These are phyloP conservation scores for Euphorbia celastroides DNA, from an alignment of 441 rosid species.

Conservation along the genomic window DNA sequence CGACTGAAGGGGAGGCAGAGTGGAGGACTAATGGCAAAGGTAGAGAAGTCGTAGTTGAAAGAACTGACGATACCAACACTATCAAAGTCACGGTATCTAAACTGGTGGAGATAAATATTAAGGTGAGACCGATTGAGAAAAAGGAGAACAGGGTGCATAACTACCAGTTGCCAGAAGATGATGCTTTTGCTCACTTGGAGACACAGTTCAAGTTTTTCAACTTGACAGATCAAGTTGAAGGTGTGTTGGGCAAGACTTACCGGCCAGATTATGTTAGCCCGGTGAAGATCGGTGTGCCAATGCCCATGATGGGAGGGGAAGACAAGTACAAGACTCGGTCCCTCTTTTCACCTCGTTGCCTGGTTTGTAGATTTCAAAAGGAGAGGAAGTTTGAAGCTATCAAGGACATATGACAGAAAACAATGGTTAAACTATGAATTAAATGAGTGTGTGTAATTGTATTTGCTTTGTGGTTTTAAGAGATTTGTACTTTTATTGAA, in stretches of 20 bases:
- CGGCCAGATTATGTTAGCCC: slow-evolving; percentile 62
- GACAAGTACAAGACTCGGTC: slow-evolving; percentile 60
- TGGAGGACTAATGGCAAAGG: slow-evolving; percentile 42
- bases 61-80: slow-evolving; percentile 62
- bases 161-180: slow-evolving; percentile 55
- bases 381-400: slow-evolving; percentile 21
- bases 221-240: slow-evolving; percentile 57
- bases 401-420: slow-evolving; percentile 10
- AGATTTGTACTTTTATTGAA: slow-evolving; percentile 7
- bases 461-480: neutral
- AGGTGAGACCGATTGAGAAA: slow-evolving; percentile 54
- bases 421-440: neutral
- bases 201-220: slow-evolving; percentile 66
- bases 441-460: neutral
- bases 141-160: slow-evolving; percentile 66
- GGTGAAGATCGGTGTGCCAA: slow-evolving; percentile 68
- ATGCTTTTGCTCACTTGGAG: no score
- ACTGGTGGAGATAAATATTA: slow-evolving; percentile 45
- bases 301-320: slow-evolving; percentile 93
- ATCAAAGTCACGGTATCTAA: slow-evolving; percentile 53
- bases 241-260: slow-evolving; percentile 78
- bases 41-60: slow-evolving; percentile 54
- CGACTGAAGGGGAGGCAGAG: slow-evolving; percentile 54
- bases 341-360: slow-evolving; percentile 54
- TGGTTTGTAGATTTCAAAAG: slow-evolving; percentile 53